These are phyloP conservation scores for Acmispon strigosus DNA, from an alignment of 306 rosid species.

Conservation along the genomic window DNA sequence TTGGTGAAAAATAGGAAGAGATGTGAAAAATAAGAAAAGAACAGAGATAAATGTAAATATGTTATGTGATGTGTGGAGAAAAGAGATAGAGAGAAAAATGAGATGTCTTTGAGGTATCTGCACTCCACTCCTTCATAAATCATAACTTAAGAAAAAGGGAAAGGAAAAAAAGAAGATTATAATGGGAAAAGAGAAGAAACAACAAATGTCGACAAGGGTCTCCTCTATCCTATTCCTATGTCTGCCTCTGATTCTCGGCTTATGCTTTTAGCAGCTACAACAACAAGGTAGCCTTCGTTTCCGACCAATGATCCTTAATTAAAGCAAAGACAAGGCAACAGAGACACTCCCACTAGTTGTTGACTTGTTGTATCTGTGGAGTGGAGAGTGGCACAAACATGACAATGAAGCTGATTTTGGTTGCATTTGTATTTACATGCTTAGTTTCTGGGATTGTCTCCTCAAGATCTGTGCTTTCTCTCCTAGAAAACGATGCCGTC, in stretches of 20 bases:
- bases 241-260: background rate
- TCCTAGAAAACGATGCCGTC: conserved; percentile 26
- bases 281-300: background rate
- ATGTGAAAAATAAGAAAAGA: too few relatives aligned
- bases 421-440: conserved; percentile 20
- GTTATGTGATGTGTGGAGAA: too few relatives aligned
- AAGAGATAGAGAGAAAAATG: too few relatives aligned
- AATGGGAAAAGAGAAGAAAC: background rate
- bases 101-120: too few relatives aligned
- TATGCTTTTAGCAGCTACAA: background rate
- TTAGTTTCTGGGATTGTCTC: conserved; percentile 34
- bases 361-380: background rate
- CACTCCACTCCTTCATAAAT: too few relatives aligned
- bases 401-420: conserved; percentile 38
- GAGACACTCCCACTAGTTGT: background rate
- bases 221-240: background rate
- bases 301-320: background rate
- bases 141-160: background rate
- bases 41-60: too few relatives aligned
- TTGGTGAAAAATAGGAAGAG: too few relatives aligned
- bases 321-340: background rate
- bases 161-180: background rate
- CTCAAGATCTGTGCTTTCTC: conserved; percentile 39
- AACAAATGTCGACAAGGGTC: conserved; percentile 4
- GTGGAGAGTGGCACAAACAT: background rate